Conservation (phyloP, 345 rosid species). For the Lumnitzera racemosa region DNA sequence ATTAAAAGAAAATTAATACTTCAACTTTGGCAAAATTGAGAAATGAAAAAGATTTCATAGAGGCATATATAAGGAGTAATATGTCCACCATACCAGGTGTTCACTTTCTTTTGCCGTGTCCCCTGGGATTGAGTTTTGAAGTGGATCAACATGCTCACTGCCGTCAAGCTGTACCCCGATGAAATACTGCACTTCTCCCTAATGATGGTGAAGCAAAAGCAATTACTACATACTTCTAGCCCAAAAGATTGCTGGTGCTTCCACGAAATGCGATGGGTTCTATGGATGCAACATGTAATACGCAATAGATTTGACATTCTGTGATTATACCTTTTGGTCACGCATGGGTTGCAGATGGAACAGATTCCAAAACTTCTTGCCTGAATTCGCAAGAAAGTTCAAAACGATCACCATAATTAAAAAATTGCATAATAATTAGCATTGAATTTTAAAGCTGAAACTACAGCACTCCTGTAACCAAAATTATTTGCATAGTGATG, state of each 20-base stretch:
- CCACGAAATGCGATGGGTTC: not conserved
- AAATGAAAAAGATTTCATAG: not conserved
- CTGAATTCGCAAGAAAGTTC: slow-evolving; percentile 23
- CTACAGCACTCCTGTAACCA: too few species aligned
- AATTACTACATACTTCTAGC: too few species aligned
- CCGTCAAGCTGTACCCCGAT: slow-evolving; percentile 97
- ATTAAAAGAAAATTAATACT: too few species aligned
- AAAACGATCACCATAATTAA: not conserved
- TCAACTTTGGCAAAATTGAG: too few species aligned
- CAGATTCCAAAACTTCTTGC: slow-evolving; percentile 98
- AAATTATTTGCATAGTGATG: too few species aligned
- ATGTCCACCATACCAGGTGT: slow-evolving; percentile 39
- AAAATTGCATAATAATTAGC: not conserved
- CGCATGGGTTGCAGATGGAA: slow-evolving; percentile 99
- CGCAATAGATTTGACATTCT: not conserved
- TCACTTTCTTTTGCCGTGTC: slow-evolving; percentile 57
- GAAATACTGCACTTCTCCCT: slow-evolving; percentile 98
- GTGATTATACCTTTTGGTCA: slow-evolving; percentile 73
- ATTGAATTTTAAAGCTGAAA: not conserved
- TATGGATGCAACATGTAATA: not conserved
- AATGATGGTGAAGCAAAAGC: not conserved
- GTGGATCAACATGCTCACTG: slow-evolving; percentile 86
- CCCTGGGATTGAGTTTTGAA: slow-evolving; percentile 56
- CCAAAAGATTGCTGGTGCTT: too few species aligned
- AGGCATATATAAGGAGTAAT: slow-evolving; percentile 1